Conservation (phyloP, 805 yeast genomes). For the Lachancea sp. region DNA sequence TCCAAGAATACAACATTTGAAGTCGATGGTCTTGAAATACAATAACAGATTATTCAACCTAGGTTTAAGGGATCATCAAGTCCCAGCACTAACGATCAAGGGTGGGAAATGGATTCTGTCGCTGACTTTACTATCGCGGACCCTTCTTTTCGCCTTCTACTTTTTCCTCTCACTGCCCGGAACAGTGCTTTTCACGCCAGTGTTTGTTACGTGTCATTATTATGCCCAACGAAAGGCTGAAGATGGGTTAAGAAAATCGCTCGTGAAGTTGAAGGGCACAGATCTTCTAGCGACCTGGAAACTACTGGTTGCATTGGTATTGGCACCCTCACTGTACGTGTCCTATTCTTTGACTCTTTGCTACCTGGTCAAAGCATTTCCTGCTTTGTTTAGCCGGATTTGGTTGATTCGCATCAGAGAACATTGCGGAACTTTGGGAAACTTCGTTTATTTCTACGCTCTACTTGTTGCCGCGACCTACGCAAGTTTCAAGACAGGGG, state of each 20-base stretch:
- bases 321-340: constrained; percentile 79
- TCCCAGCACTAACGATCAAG: constrained; percentile 41
- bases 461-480: constrained; percentile 69
- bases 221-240: constrained; percentile 67
- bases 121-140: constrained; percentile 46
- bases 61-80: constrained; percentile 69
- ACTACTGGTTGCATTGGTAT: constrained; percentile 70
- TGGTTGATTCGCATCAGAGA: constrained; percentile 27
- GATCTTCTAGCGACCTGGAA: constrained; percentile 97
- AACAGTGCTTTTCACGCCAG: constrained; percentile 73
- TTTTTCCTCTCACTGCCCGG: constrained; percentile 76
- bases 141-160: constrained; percentile 45
- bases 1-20: constrained; percentile 57
- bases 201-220: constrained; percentile 63
- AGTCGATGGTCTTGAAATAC: constrained; percentile 57
- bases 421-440: constrained; percentile 16
- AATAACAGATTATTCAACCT: constrained; percentile 57
- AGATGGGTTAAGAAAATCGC: constrained; percentile 80
- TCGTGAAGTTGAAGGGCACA: constrained; percentile 81
- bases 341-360: constrained; percentile 53
- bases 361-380: constrained; percentile 30
- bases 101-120: constrained; percentile 43
- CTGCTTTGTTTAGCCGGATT: constrained; percentile 25
- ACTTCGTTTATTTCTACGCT: constrained; percentile 45
- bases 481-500: constrained; percentile 84